Percentiles rank a stretch among this genome's conserved stretches.
Conservation (phyloP, 345 rosid species). For the Carallia pectinifolia region DNA sequence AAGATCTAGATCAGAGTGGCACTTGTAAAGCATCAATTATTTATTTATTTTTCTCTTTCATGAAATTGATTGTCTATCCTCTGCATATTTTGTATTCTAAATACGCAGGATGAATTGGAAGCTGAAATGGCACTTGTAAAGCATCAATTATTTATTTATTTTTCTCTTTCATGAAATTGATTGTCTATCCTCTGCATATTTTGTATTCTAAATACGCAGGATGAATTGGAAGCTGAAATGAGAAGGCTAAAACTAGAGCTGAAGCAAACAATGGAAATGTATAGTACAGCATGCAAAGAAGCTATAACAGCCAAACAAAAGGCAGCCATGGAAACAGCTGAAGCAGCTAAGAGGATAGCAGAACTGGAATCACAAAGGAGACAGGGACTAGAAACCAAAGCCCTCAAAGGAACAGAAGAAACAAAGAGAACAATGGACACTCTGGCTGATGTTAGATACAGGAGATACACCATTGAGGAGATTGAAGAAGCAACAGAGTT, state of each 20-base stretch:
- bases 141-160: no score
- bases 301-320: constrained; percentile 71
- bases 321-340: constrained; percentile 69
- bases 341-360: constrained; percentile 59
- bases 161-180: no score
- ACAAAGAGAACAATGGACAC: constrained; percentile 31
- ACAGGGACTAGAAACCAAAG: constrained; percentile 43
- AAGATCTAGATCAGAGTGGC: no score
- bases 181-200: no score
- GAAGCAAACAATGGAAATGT: constrained; percentile 84
- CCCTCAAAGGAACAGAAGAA: constrained; percentile 53
- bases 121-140: constrained; percentile 48
- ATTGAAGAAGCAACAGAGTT: constrained; percentile 71
- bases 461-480: constrained; percentile 74
- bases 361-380: constrained; percentile 61
- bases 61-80: no score
- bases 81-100: neutral
- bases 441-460: constrained; percentile 46
- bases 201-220: constrained; percentile 34
- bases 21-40: no score
- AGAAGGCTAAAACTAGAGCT: constrained; percentile 72
- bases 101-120: constrained; percentile 68
- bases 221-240: constrained; percentile 84
- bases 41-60: no score
- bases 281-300: constrained; percentile 83